Evolutionary conservation across 805 yeast genomes (phyloP).

Genomic region (Tetrapisispora taiwanensis): DNA sequence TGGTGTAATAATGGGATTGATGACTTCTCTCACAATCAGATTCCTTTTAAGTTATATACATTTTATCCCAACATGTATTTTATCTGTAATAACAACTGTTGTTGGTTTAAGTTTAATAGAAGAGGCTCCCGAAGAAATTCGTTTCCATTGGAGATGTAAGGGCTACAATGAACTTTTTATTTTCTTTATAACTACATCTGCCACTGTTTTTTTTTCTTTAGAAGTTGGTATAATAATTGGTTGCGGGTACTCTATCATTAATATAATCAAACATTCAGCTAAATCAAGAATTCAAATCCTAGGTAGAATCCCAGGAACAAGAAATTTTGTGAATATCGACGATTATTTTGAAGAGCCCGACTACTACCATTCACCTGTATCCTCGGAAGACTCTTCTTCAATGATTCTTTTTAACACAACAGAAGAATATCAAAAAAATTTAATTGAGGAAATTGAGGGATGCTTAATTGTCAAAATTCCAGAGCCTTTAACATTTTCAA

Average conservation of each 20-base stretch:
- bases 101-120: slow-evolving; percentile 71
- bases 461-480: slow-evolving; percentile 73
- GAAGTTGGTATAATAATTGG: slow-evolving; percentile 91
- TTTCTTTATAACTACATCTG: slow-evolving; percentile 49
- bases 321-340: slow-evolving; percentile 63
- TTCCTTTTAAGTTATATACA: slow-evolving; percentile 54
- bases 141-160: slow-evolving; percentile 58
- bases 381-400: not conserved
- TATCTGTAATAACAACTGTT: slow-evolving; percentile 68
- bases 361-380: slow-evolving; percentile 1
- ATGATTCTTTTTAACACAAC: not conserved
- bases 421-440: slow-evolving; percentile 3
- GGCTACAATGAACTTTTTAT: slow-evolving; percentile 74
- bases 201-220: slow-evolving; percentile 64
- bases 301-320: slow-evolving; percentile 54
- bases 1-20: slow-evolving; percentile 73
- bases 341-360: slow-evolving; percentile 35
- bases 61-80: slow-evolving; percentile 66
- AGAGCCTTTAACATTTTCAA: slow-evolving; percentile 83
- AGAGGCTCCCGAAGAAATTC: slow-evolving; percentile 73
- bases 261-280: slow-evolving; percentile 74
- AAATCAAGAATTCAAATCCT: slow-evolving; percentile 76
- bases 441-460: slow-evolving; percentile 47
- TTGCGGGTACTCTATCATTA: slow-evolving; percentile 62
- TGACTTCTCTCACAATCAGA: slow-evolving; percentile 55